Percentiles rank a stretch among this genome's conserved stretches.
phyloP scores from a whole-genome alignment of 208 protist species.

The Endotrypanum monterogeii region DNA sequence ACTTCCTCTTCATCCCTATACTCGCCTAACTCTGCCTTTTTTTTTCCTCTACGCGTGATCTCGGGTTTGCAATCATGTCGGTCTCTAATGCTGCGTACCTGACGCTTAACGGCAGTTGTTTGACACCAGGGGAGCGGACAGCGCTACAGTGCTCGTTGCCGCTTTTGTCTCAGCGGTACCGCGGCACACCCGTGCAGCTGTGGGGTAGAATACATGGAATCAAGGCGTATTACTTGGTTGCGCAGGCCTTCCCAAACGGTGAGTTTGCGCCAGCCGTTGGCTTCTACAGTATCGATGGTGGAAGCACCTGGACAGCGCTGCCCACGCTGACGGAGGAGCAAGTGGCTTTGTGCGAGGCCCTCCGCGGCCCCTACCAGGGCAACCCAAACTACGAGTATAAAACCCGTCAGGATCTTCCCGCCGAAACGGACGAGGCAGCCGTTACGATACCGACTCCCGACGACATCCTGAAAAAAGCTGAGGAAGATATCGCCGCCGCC shows the following conservation, averaged over 20 bases:
- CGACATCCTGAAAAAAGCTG: constrained; percentile 40
- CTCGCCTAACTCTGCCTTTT: no score
- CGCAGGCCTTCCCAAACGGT: constrained; percentile 56
- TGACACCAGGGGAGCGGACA: constrained; percentile 70
- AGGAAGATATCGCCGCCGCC: constrained; percentile 41
- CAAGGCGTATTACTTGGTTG: constrained; percentile 78
- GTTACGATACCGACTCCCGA: constrained; percentile 52
- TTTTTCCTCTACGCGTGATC: neutral
- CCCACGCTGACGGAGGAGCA: constrained; percentile 66
- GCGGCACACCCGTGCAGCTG: constrained; percentile 54
- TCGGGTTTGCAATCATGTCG: constrained; percentile 41
- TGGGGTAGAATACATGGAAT: constrained; percentile 84
- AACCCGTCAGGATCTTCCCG: constrained; percentile 76
- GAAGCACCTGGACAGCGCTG: constrained; percentile 72
- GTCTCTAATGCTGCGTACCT: constrained; percentile 61
- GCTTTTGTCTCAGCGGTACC: constrained; percentile 63
- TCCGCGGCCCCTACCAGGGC: constrained; percentile 85
- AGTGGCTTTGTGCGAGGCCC: constrained; percentile 73
- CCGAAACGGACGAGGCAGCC: constrained; percentile 61
- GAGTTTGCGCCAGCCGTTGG: constrained; percentile 62
- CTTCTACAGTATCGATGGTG: constrained; percentile 87
- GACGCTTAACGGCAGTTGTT: constrained; percentile 48
- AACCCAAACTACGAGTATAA: constrained; percentile 86
- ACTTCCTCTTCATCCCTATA: neutral
- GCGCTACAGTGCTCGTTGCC: constrained; percentile 83